A percentile compares a stretch with the other conserved stretches of the same genome.
Conservation (phyloP, 73 alveolate species). For the Paramecium primaurelia region DNA sequence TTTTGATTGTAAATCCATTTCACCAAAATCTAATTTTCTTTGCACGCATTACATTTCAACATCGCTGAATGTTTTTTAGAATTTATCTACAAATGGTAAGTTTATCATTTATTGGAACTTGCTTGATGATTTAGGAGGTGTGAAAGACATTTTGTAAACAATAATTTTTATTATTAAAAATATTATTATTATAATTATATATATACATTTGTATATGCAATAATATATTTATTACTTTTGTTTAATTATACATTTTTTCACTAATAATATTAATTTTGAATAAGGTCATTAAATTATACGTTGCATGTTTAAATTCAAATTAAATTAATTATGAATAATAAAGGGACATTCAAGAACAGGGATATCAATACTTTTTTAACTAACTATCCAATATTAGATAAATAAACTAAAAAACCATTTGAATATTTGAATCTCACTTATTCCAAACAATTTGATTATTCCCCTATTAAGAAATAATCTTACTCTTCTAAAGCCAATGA, state of each 20-base stretch:
- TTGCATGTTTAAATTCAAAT: slow-evolving; percentile 5
- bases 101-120: not conserved
- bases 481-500: not conserved
- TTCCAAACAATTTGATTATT: not conserved
- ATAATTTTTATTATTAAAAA: not conserved
- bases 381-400: not conserved
- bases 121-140: not conserved
- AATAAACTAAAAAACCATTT: not conserved
- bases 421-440: not conserved
- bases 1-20: not conserved
- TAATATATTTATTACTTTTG: not conserved
- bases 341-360: not conserved
- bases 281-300: not conserved
- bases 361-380: not conserved
- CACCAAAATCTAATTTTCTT: not conserved
- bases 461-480: not conserved
- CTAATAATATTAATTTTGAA: not conserved
- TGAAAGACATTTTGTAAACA: not conserved
- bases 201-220: not conserved
- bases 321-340: not conserved
- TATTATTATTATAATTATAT: not conserved
- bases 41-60: not conserved
- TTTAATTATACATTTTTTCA: not conserved
- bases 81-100: not conserved
- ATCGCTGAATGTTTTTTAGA: not conserved